A percentile compares a stretch with the other conserved stretches of the same genome.
These are phyloP conservation scores for Solanum hybrid DNA, from an alignment of 305 asterid genomes.

Conservation along the genomic window DNA sequence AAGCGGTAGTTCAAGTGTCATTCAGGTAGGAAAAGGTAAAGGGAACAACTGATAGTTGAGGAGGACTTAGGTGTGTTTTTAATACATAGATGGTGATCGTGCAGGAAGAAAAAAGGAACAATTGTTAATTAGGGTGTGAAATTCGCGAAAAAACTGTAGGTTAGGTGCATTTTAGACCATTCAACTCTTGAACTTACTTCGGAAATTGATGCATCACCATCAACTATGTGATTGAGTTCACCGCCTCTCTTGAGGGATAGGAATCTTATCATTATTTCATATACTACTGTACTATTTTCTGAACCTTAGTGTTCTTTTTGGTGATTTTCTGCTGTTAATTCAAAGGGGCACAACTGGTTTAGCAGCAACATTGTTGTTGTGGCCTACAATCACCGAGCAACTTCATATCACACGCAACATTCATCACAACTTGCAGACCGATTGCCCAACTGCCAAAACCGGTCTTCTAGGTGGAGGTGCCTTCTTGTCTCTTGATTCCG, in stretches of 20 bases:
- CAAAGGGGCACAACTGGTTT: constrained; percentile 55
- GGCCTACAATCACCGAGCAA: constrained; percentile 78
- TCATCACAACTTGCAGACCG: constrained; percentile 52
- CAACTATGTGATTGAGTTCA: neutral
- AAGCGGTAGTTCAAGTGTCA: neutral
- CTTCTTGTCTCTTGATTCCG: constrained; percentile 66
- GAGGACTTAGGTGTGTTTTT: neutral
- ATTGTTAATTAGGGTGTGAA: neutral
- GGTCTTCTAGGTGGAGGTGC: constrained; percentile 97
- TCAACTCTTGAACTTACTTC: neutral
- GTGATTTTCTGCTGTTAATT: neutral
- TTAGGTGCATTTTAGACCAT: neutral
- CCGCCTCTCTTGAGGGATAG: neutral
- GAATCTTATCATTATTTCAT: neutral
- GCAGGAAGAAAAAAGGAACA: neutral
- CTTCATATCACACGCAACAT: constrained; percentile 42
- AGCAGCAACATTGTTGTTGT: constrained; percentile 53
- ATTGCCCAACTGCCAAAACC: constrained; percentile 87
- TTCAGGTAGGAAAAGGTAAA: neutral
- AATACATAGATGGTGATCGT: neutral
- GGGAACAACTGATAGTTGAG: neutral
- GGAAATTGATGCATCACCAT: neutral
- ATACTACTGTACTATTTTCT: neutral
- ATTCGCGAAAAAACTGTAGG: neutral
- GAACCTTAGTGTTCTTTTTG: neutral